These are phyloP conservation scores for Bromus sterilis DNA, from an alignment of 176 grass and related monocot genomes.

Conservation along the genomic window DNA sequence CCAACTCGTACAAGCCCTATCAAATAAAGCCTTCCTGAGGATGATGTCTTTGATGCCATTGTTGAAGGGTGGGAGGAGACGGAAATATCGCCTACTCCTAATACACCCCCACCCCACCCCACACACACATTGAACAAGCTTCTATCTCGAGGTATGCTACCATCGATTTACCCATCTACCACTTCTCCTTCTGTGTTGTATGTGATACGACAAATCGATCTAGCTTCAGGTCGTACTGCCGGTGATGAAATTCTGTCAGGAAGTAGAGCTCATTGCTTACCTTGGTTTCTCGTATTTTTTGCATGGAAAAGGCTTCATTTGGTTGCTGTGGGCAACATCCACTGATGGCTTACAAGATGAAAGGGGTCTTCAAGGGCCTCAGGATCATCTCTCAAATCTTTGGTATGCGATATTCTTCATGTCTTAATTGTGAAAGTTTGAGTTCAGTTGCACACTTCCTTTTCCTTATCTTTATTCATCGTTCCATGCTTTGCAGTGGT, in stretches of 20 bases:
- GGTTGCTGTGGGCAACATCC: not conserved
- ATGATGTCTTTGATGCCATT: not conserved
- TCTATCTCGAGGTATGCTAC: conserved; percentile 13
- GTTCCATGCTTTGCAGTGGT: conserved; percentile 39
- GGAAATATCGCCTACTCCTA: not conserved
- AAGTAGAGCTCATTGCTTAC: not conserved
- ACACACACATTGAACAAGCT: conserved; percentile 21
- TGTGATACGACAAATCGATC: not conserved
- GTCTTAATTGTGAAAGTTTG: not conserved
- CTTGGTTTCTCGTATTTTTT: not conserved
- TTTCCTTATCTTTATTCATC: not conserved
- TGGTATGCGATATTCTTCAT: conserved; percentile 28
- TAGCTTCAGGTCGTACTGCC: not conserved
- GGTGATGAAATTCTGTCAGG: not conserved
- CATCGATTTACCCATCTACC: not conserved
- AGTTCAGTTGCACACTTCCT: not conserved
- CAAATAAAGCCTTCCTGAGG: conserved; percentile 2
- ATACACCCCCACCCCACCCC: too few species aligned
- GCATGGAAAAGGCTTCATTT: not conserved
- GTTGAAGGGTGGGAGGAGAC: conserved; percentile 18
- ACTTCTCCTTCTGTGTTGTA: not conserved
- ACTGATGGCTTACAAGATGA: conserved; percentile 76
- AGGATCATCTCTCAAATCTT: conserved; percentile 81
- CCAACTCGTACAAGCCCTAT: not conserved
- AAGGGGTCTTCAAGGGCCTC: conserved; percentile 77